Evolutionary conservation across 352 stramenopile genomes (phyloP).

Genomic region (Globisporangium orthogonon): DNA sequence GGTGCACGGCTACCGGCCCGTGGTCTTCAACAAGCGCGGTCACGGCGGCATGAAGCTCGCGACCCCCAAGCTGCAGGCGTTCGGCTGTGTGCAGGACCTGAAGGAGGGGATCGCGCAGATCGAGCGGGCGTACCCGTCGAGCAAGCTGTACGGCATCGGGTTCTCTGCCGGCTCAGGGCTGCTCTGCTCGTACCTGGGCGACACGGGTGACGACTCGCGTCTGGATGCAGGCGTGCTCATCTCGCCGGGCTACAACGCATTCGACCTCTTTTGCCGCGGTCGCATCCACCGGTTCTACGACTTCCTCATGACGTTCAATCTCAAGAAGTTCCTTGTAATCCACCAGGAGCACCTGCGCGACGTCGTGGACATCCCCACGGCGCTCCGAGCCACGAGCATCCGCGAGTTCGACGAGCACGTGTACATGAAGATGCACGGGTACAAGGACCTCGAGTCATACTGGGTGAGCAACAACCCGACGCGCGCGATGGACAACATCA

Average conservation of each 20-base stretch:
- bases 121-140: slow-evolving; percentile 33
- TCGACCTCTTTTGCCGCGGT: slow-evolving; percentile 65
- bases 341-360: slow-evolving; percentile 35
- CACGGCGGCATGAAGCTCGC: slow-evolving; percentile 56
- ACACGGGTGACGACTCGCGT: slow-evolving; percentile 41
- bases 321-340: slow-evolving; percentile 58
- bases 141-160: slow-evolving; percentile 58
- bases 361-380: slow-evolving; percentile 40
- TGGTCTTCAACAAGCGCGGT: slow-evolving; percentile 84
- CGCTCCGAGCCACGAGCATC: slow-evolving; percentile 46
- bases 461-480: slow-evolving; percentile 77
- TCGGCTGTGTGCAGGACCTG: slow-evolving; percentile 62
- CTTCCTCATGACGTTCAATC: slow-evolving; percentile 69
- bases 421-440: slow-evolving; percentile 80
- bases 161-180: slow-evolving; percentile 68
- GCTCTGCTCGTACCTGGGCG: slow-evolving; percentile 67
- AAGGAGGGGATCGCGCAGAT: slow-evolving; percentile 45
- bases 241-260: slow-evolving; percentile 70
- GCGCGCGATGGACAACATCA: slow-evolving; percentile 44
- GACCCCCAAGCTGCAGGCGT: slow-evolving; percentile 62
- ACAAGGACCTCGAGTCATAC: slow-evolving; percentile 53
- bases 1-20: slow-evolving; percentile 55
- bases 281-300: slow-evolving; percentile 65
- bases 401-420: slow-evolving; percentile 70
- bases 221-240: slow-evolving; percentile 58